These are phyloP conservation scores for Pseudogymnoascus sp. DNA, from an alignment of 2,329 filamentous ascomycete species.

Conservation along the genomic window DNA sequence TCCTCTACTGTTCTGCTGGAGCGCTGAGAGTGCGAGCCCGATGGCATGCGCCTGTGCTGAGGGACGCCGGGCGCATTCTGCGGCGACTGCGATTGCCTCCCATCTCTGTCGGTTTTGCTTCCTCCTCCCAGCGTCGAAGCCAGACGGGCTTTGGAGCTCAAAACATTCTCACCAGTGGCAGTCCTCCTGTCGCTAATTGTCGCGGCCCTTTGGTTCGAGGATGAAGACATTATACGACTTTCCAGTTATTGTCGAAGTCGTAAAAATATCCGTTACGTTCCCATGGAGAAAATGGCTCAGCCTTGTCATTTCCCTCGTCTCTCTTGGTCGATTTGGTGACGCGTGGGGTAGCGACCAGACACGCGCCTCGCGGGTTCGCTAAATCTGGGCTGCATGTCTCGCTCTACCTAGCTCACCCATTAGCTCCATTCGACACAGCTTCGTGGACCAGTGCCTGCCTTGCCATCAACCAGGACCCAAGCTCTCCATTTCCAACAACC, in stretches of 20 bases:
- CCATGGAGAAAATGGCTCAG: slow-evolving; percentile 5
- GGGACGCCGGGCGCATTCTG: slow-evolving; percentile 21
- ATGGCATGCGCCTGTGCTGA: slow-evolving; percentile 50
- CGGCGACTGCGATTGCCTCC: slow-evolving; percentile 23
- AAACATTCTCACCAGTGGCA: slow-evolving; percentile 23
- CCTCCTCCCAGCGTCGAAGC: slow-evolving; percentile 22
- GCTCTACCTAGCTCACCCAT: slow-evolving; percentile 2
- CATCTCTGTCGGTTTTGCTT: slow-evolving; percentile 23
- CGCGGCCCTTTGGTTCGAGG: slow-evolving; percentile 25
- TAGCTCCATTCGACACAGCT: slow-evolving; percentile 12
- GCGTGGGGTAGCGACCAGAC: slow-evolving; percentile 6
- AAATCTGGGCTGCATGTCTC: slow-evolving; percentile 5
- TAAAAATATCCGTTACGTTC: not conserved
- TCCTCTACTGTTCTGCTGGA: slow-evolving; percentile 38
- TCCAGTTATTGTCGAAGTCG: not conserved
- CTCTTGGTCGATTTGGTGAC: not conserved
- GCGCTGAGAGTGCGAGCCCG: slow-evolving; percentile 40
- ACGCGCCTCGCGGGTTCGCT: slow-evolving; percentile 10
- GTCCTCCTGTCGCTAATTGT: slow-evolving; percentile 26
- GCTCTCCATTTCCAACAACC: slow-evolving; percentile 1
- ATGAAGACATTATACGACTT: slow-evolving; percentile 26
- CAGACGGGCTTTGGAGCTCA: slow-evolving; percentile 22
- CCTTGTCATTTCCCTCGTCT: not conserved
- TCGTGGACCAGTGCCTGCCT: slow-evolving; percentile 11
- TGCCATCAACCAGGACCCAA: slow-evolving; percentile 8